phyloP scores from a whole-genome alignment of 164 flowering plant species.

The Protea cynaroides region DNA sequence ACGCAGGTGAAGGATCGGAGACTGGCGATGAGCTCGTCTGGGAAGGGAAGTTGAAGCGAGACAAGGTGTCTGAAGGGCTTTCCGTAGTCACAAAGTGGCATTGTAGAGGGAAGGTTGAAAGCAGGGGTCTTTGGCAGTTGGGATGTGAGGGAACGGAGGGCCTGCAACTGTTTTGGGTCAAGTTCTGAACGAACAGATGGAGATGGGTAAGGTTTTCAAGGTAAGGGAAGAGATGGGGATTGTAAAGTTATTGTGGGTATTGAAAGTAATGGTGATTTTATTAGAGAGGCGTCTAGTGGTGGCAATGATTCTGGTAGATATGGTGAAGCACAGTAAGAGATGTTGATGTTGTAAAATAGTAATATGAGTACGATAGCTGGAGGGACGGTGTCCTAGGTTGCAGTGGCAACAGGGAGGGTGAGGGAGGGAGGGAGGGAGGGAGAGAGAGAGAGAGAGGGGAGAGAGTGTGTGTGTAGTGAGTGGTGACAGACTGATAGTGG shows the following conservation, averaged over 20 bases:
- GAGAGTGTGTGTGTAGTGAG: too few relatives aligned
- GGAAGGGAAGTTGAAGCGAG: conserved; percentile 70
- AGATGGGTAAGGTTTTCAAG: conserved; percentile 7
- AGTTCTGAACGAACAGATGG: conserved; percentile 35
- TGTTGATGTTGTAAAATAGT: conserved; percentile 7
- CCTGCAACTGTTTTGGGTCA: conserved; percentile 78
- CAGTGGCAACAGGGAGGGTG: conserved; percentile 22
- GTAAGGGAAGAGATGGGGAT: conserved; percentile 13
- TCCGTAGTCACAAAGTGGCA: conserved; percentile 59
- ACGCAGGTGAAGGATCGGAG: conserved; percentile 68
- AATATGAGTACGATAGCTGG: conserved; percentile 10
- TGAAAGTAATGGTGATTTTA: conserved; percentile 10
- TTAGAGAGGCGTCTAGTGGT: conserved; percentile 7
- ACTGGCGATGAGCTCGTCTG: conserved; percentile 46
- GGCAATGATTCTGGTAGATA: conserved; percentile 5
- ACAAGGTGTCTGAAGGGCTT: conserved; percentile 76
- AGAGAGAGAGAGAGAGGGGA: too few relatives aligned
- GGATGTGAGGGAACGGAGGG: conserved; percentile 78
- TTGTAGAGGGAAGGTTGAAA: conserved; percentile 36
- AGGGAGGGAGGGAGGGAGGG: too few relatives aligned
- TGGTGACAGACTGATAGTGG: too few relatives aligned
- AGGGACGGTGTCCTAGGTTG: conserved; percentile 10
- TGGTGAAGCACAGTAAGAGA: conserved; percentile 8
- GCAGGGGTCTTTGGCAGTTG: conserved; percentile 73
- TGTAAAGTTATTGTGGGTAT: too few relatives aligned